These are phyloP conservation scores for Cryphonectria carpinicola DNA, from an alignment of 2,329 filamentous ascomycete genomes.

Conservation along the genomic window DNA sequence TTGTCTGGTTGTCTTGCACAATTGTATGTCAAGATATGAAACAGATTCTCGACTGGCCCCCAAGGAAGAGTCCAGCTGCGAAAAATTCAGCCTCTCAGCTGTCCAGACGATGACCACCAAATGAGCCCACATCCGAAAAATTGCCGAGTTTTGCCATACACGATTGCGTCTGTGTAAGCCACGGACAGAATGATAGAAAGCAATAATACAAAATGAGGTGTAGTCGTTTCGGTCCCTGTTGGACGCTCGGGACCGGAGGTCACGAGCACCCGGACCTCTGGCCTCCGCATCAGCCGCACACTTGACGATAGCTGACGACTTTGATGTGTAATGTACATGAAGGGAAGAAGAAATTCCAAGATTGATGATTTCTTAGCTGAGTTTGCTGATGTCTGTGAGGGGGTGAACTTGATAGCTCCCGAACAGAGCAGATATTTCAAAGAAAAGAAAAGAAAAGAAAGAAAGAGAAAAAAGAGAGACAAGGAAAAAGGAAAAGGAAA, in stretches of 20 bases:
- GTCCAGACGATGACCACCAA: conserved; percentile 9
- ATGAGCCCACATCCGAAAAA: not conserved
- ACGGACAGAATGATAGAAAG: not conserved
- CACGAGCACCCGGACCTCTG: not conserved
- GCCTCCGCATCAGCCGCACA: not conserved
- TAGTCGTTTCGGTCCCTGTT: not conserved
- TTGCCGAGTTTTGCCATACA: not conserved
- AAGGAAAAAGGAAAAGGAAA: too few relatives aligned
- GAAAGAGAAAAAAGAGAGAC: too few relatives aligned
- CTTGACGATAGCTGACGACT: not conserved
- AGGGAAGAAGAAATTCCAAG: not conserved
- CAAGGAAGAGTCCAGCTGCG: not conserved
- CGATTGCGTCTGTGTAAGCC: not conserved
- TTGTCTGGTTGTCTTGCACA: not conserved
- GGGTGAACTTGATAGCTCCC: not conserved
- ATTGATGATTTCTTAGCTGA: not conserved
- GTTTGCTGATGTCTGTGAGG: not conserved
- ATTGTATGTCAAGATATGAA: not conserved
- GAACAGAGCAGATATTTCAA: not conserved
- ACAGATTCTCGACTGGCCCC: not conserved
- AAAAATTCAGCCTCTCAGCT: not conserved
- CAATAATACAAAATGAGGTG: not conserved
- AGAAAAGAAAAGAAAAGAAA: too few relatives aligned
- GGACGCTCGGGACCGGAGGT: not conserved
- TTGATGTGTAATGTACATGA: not conserved